Base-by-base conservation (phyloP, 2,329 filamentous ascomycete species). In the Arthroderma sp. region DNA sequence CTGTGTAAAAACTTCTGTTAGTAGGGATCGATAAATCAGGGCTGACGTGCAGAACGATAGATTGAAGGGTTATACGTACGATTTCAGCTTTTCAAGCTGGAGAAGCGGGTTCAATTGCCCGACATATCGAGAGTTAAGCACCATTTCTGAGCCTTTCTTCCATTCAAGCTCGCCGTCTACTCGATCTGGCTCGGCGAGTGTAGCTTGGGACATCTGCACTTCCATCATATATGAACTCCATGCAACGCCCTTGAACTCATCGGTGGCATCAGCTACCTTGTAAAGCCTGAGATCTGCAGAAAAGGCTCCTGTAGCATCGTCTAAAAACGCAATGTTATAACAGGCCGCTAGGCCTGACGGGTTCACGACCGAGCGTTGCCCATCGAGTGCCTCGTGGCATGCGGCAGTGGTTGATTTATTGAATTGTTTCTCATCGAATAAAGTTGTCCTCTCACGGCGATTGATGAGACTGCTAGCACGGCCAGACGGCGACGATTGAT, bases 311-410 rank as follows among this genome's bases (percentile, higher is more conserved):
- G 75, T 79, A 4, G 62, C 62, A 31, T 52, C 56, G 64, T 89
- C 74, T 46, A 86, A 72, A 34, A 75, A 77, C 0, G 81, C 79
- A 27, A 93, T 63, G 59, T 91, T 93, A 67, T 89, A 91, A 72
- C 85, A 93, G 40, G 85, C 76, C 47, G 81, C 81, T 40, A 85
- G 75, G 42, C 85, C 85, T 6, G 83, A 81, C 4, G 83, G 82
- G 52, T 88, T 89, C 27, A 75, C 75, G 48, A 71, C 66, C 7
- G 63, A 65, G 9, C 68, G 66, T 40, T 86, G 68, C 28, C 63
- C 59, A 2, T 62, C 59, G 11, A 91, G 68, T 6, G 74, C 71
- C 22, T 64, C 55, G 38, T 64, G 65, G 61, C 85, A 91, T 22
- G 80, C 80, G 7, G 64, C 55, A 30, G 69, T 66, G 5, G 76